Conservation (phyloP, 257 asterid species). For the Plantago elongata region DNA sequence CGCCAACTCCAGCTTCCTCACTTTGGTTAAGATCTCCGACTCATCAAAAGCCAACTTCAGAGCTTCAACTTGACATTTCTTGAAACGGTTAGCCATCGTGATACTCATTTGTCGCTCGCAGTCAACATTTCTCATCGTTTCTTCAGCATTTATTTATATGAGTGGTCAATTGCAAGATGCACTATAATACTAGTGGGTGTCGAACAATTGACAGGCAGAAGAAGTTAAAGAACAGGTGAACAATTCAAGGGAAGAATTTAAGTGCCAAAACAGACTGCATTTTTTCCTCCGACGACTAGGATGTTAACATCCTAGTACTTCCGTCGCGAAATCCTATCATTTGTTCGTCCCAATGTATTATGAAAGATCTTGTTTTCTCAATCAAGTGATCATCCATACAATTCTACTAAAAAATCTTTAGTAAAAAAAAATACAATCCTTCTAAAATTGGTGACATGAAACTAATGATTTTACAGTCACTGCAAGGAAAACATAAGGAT, state of each 20-base stretch:
- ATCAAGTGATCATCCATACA: too few species aligned
- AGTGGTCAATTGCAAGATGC: not conserved
- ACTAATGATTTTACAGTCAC: too few species aligned
- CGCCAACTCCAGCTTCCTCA: slow-evolving; percentile 18
- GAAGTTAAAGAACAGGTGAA: slow-evolving; percentile 2
- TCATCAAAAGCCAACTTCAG: slow-evolving; percentile 20
- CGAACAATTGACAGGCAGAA: slow-evolving; percentile 3
- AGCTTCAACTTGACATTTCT: slow-evolving; percentile 6
- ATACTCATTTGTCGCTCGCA: not conserved
- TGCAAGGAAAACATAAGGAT: too few species aligned
- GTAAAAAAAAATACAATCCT: too few species aligned
- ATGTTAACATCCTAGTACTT: not conserved
- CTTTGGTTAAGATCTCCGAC: slow-evolving; percentile 19
- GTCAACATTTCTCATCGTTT: not conserved
- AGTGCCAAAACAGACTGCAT: not conserved
- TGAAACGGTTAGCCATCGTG: slow-evolving; percentile 21
- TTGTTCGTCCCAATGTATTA: too few species aligned
- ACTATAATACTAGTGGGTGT: not conserved
- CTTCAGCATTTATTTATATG: not conserved
- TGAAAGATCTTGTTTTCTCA: too few species aligned
- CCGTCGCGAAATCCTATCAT: too few species aligned
- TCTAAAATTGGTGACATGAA: too few species aligned
- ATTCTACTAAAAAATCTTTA: too few species aligned
- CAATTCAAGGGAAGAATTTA: not conserved
- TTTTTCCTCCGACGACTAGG: not conserved